Evolutionary conservation across 495 filamentous ascomycete species (phyloP), one percentile per base, ranked within the genome.

Genomic region (Tuber magnatum): DNA sequence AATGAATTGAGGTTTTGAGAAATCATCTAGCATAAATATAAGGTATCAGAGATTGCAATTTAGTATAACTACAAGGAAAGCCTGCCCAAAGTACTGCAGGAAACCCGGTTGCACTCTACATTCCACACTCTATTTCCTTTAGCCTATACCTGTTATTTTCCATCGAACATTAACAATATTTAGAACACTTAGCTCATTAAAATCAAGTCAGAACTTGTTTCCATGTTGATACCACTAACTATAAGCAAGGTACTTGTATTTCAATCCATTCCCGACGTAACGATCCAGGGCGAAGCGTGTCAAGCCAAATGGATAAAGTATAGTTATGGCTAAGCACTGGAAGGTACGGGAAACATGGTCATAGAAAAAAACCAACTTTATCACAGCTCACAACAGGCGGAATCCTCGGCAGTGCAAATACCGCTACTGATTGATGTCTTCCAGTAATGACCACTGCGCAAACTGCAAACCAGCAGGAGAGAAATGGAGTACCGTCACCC

Each of bases 51-150:
- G n/a, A n/a, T n/a, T n/a, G n/a, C n/a, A n/a, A n/a, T n/a, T n/a
- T n/a, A n/a, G n/a, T n/a, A n/a, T n/a, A n/a, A n/a, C n/a, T n/a
- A n/a, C n/a, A n/a, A n/a, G n/a, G n/a, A n/a, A n/a, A n/a, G n/a
- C n/a, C n/a, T n/a, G n/a, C n/a, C n/a, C 68, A 76, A 51, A 72
- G 73, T 74, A 69, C 76, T n/a, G 76, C 76, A 9, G 76, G 75
- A 69, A 77, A 76, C n/a, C n/a, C n/a, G n/a, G n/a, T n/a, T n/a
- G n/a, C n/a, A n/a, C n/a, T 28, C 24, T 65, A 77, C 44, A 69
- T 75, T 32, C 76, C 71, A 22, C 76, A 77, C n/a, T 75, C 72
- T 6, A 73, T 77, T n/a, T 75, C 68, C 6, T 71, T 77, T 71
- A 73, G 68, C n/a, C n/a, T n/a, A n/a, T n/a, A n/a, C n/a, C n/a